Evolutionary conservation across 2,329 filamentous ascomycete genomes (phyloP), one percentile per base, ranked within the genome.

Genomic region (Furcasterigmium sp.): DNA sequence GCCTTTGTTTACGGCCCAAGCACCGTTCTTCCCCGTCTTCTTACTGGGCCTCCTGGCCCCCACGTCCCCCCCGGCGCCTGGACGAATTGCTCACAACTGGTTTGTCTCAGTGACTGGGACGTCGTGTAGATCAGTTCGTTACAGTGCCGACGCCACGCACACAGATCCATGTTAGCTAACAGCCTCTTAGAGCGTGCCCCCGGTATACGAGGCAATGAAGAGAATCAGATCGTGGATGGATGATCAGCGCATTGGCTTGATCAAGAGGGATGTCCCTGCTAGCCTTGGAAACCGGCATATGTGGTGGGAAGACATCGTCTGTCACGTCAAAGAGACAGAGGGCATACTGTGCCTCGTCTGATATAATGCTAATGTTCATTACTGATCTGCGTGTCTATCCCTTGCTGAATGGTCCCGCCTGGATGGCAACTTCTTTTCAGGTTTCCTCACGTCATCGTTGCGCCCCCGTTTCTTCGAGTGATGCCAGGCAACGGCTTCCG

Each of bases 301-400:
- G 17, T 69, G 65, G 66, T 69, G 65, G 65, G 66, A 69, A 52
- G 44, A 47, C n/a, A 55, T 69, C 44, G 62, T 69, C 15, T 47
- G 47, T 26, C 54, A 50, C 38, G 55, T 68, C 20, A 50, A 55
- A 8, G 50, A 52, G 39, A 62, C 63, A 48, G 38, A 53, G 44
- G 63, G 67, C 46, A 59, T 61, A 10, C 48, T 68, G 30, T 69
- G 65, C 50, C 53, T 68, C 39, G 68, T 65, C 25, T 69, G 52
- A 58, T 15, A 32, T 35, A 19, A 35, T 35, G 32, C 23, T 26
- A 26, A 26, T 26, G 23, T 26, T 26, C 23, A 26, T 26, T 26
- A 26, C 23, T 26, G 23, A n/a, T n/a, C n/a, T n/a, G n/a, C n/a
- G n/a, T n/a, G n/a, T n/a, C n/a, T n/a, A n/a, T n/a, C n/a, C n/a